Evolutionary conservation across 148 eudicot species (phyloP), one percentile per base, ranked within the genome.

Genomic region (Camellia japonica): DNA sequence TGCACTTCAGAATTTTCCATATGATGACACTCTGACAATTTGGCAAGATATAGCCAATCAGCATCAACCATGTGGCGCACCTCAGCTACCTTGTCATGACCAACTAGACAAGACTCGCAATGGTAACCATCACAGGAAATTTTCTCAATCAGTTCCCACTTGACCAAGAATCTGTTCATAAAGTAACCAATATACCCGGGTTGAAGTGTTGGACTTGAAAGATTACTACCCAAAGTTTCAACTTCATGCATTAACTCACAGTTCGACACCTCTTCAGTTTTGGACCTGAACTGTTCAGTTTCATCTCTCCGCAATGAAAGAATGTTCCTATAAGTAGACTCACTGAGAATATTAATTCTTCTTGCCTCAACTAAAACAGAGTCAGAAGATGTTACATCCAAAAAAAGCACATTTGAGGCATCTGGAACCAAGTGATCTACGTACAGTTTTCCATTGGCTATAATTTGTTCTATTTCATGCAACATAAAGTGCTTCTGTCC

Each of bases 31-130:
- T 89, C 83, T 18, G 82, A 83, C 81, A 96, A 73, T 55, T 89
- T 79, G 77, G 93, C 86, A 83, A 96, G 98, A 85, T 88, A 88
- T 63, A 96, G 78, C 99, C 99, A 96, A 84, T 96, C 98, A 71
- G 92, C 88, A 83, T 93, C 94, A 49, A 92, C 73, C 98, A 96
- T 93, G 79, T 68, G 87, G 79, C 99, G 93, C 68, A 96, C 78
- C 56, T 87, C 86, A 44, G 83, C 91, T 80, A 51, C 89, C 69
- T 75, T 74, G 64, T 82, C 80, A 49, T 78, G 83, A 64, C 80
- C 83, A 73, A 52, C 73, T 58, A 70, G 58, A 84, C 92, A 90
- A 58, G 83, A 83, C 77, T 82, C 71, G 82, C 92, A 90, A 68
- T 1, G 38, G 61, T 13, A 63, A 81, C 65, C 30, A 71, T 80